Evolutionary conservation across 345 rosid genomes (phyloP), one percentile per base, ranked within the genome.

Genomic region (Gossypium bickii): DNA sequence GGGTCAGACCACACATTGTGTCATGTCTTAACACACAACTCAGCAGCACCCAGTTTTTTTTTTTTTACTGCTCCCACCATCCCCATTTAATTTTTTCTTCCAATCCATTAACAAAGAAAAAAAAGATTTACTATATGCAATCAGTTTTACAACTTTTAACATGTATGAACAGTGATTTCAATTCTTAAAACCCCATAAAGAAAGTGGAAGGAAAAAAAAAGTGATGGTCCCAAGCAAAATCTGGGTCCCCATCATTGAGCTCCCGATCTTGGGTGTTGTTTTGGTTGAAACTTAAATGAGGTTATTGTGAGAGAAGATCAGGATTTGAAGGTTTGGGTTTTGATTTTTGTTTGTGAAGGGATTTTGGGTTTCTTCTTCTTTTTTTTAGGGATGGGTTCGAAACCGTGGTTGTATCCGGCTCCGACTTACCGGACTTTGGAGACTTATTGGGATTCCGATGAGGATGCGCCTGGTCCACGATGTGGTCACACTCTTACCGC

Each of bases 401-500:
- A 93, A 85, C 87, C 91, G 2, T 88, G 92, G 94, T 85, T 91
- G 8, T 71, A 87, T 58, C 97, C 99, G 69, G 98, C 98, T 79
- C 99, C 97, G n/a, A 81, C 85, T 57, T 93, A 90, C 66, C 87
- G 91, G 80, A 22, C 87, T 77, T 80, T 93, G 78, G 99, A 93
- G 84, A 88, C 94, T 68, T 89, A 86, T 80, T 95, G 98, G 98
- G 97, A 90, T 67, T 77, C 89, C 34, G 97, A 91, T n/a, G 97
- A 93, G 7, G 98, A 95, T 68, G 97, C 97, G n/a, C 99, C 99
- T 56, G 98, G 98, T 78, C 90, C 97, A 24, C 89, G 99, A 84
- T 90, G 96, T 80, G 83, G 76, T 76, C 98, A 93, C 84, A 91
- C 99, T 34, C 92, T 95, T 53, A 95, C 99, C 47, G 89, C 98